A percentile compares a stretch with the other conserved stretches of the same genome.
These are phyloP conservation scores for Ogataea allantospora DNA, from an alignment of 805 yeast genomes.

Conservation along the genomic window DNA sequence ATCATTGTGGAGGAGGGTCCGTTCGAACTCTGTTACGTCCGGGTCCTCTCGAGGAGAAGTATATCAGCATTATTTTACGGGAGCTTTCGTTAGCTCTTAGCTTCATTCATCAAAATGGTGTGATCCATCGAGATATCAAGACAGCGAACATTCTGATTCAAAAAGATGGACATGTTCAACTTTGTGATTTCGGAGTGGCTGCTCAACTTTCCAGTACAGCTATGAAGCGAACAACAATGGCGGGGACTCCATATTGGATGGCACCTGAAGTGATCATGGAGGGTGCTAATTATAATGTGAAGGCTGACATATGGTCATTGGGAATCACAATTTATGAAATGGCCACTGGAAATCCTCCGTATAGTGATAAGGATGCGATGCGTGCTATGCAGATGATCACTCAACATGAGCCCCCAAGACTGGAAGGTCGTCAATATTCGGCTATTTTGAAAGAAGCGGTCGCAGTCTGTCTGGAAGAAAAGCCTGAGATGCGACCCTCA, in stretches of 20 bases:
- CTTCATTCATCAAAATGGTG: slow-evolving; percentile 83
- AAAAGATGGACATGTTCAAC: slow-evolving; percentile 83
- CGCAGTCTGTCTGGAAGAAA: slow-evolving; percentile 90
- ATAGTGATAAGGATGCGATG: slow-evolving; percentile 90
- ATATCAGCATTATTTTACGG: slow-evolving; percentile 78
- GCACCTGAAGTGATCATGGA: slow-evolving; percentile 97
- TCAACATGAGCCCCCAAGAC: slow-evolving; percentile 88
- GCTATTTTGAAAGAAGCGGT: slow-evolving; percentile 77
- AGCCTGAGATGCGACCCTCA: slow-evolving; percentile 79
- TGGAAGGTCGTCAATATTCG: slow-evolving; percentile 87
- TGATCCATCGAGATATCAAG: slow-evolving; percentile 93
- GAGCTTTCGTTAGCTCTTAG: slow-evolving; percentile 77
- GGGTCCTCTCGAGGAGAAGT: slow-evolving; percentile 82
- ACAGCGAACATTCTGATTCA: slow-evolving; percentile 88
- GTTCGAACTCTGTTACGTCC: slow-evolving; percentile 81
- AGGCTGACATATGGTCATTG: slow-evolving; percentile 96
- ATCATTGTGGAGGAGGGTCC: slow-evolving; percentile 95
- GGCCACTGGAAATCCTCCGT: slow-evolving; percentile 97
- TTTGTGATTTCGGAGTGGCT: slow-evolving; percentile 98
- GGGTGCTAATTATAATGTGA: slow-evolving; percentile 81
- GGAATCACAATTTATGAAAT: slow-evolving; percentile 94
- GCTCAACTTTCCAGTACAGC: slow-evolving; percentile 80
- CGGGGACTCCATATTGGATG: slow-evolving; percentile 98
- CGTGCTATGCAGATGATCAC: slow-evolving; percentile 94
- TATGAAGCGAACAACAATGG: slow-evolving; percentile 87